These are phyloP conservation scores for Knufia fluminis DNA, from an alignment of 2,329 filamentous ascomycete species.

Conservation along the genomic window DNA sequence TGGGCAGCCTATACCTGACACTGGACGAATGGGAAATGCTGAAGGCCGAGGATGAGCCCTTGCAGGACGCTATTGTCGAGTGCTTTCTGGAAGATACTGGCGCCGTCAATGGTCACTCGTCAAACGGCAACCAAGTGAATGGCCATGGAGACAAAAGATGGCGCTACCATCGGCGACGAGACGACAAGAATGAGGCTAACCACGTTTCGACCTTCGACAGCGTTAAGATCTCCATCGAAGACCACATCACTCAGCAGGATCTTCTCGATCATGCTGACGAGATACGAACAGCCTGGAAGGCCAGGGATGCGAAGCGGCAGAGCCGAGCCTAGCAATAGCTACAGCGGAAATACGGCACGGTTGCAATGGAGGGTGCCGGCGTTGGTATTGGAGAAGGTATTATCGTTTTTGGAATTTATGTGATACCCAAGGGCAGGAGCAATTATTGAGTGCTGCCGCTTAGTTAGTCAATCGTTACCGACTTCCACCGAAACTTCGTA, in stretches of 20 bases:
- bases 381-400: too few relatives aligned
- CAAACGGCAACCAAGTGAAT: constrained; percentile 6
- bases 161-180: constrained; percentile 81
- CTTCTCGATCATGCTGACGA: constrained; percentile 57
- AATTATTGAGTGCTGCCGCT: too few relatives aligned
- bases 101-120: background rate
- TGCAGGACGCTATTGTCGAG: constrained; percentile 85
- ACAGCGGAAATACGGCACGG: background rate
- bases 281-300: constrained; percentile 78
- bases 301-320: constrained; percentile 32
- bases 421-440: background rate
- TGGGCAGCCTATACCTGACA: constrained; percentile 59
- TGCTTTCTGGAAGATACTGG: constrained; percentile 60
- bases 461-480: too few relatives aligned
- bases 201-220: constrained; percentile 75
- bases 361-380: too few relatives aligned
- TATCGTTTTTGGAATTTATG: too few relatives aligned
- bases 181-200: constrained; percentile 88
- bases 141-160: constrained; percentile 38
- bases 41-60: constrained; percentile 61
- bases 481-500: too few relatives aligned
- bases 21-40: constrained; percentile 74
- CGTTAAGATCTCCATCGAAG: constrained; percentile 81
- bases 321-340: background rate
- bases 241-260: constrained; percentile 75